A percentile compares a stretch with the other conserved stretches of the same genome.
phyloP scores from a whole-genome alignment of 2,329 filamentous ascomycete species.

The Clarireedia monteithiana region DNA sequence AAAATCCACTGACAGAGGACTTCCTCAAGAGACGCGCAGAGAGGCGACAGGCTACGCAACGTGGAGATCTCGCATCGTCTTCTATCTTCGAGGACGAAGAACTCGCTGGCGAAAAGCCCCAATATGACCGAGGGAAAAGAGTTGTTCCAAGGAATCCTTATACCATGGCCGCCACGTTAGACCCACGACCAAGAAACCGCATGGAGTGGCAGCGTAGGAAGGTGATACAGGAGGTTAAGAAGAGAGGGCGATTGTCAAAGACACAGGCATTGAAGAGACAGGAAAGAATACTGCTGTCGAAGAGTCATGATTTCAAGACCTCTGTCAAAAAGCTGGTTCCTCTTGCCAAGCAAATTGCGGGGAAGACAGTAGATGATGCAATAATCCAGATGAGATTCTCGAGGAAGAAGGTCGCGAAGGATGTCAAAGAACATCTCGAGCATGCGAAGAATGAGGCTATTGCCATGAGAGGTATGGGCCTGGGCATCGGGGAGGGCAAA shows the following conservation, averaged over 20 bases:
- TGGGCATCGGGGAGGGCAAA: conserved; percentile 36
- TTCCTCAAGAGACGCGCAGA: conserved; percentile 33
- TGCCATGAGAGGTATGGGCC: conserved; percentile 75
- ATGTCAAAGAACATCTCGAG: conserved; percentile 72
- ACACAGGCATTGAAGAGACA: conserved; percentile 59
- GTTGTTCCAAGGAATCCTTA: conserved; percentile 35
- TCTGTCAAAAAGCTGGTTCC: conserved; percentile 86
- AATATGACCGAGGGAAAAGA: neutral
- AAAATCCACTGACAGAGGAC: conserved; percentile 56
- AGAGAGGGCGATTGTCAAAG: conserved; percentile 58
- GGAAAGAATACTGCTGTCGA: conserved; percentile 47
- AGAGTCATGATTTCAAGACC: conserved; percentile 71
- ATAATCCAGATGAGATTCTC: conserved; percentile 92
- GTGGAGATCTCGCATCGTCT: conserved; percentile 38
- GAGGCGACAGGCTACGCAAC: conserved; percentile 32
- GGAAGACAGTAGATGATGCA: conserved; percentile 90
- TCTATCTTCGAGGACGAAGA: conserved; percentile 45
- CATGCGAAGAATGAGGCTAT: conserved; percentile 76
- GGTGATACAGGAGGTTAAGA: conserved; percentile 67
- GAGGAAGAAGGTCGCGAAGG: conserved; percentile 83
- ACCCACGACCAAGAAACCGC: conserved; percentile 67
- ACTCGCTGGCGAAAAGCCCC: conserved; percentile 20
- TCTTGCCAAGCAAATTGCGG: conserved; percentile 79
- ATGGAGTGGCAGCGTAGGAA: conserved; percentile 76
- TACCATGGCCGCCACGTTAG: conserved; percentile 55